Percentiles rank a stretch among this genome's conserved stretches.
Conservation (phyloP, 2,329 filamentous ascomycete species). For the Huntiella bhutanensis region DNA sequence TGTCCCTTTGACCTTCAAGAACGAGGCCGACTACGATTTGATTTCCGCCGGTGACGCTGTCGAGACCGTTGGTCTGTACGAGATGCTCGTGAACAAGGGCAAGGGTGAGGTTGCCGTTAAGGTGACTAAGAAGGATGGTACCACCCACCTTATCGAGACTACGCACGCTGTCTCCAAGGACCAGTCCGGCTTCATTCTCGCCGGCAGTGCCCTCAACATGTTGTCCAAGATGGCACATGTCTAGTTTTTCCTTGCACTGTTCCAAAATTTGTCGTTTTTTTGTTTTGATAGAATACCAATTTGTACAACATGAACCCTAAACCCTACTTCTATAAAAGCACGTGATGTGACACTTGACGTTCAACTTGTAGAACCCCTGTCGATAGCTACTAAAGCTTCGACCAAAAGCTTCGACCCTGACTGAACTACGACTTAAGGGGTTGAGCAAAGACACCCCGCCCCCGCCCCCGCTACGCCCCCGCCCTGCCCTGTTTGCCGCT, state of each 20-base stretch:
- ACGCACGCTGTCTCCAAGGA: constrained; percentile 77
- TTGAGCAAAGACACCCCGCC: no score
- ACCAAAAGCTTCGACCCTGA: no score
- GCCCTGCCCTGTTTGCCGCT: not conserved
- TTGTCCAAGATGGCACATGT: constrained; percentile 39
- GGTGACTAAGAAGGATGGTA: constrained; percentile 43
- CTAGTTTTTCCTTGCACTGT: not conserved
- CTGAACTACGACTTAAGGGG: no score
- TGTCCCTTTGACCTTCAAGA: constrained; percentile 75
- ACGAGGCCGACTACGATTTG: constrained; percentile 73
- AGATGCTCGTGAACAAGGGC: constrained; percentile 63
- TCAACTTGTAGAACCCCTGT: no score
- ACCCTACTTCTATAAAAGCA: no score
- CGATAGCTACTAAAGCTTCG: no score
- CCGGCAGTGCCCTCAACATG: constrained; percentile 83
- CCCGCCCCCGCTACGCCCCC: no score
- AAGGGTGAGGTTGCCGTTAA: constrained; percentile 53
- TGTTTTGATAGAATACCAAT: not conserved
- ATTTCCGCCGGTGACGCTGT: constrained; percentile 73
- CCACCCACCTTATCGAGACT: constrained; percentile 52
- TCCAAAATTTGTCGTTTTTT: constrained; percentile 3
- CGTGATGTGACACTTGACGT: no score
- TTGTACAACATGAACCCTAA: not conserved
- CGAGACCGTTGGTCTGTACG: constrained; percentile 61
- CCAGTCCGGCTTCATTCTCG: constrained; percentile 80